Evolutionary conservation across 768 basidiomycete genomes (phyloP).

Genomic region (Crucibulum laeve): DNA sequence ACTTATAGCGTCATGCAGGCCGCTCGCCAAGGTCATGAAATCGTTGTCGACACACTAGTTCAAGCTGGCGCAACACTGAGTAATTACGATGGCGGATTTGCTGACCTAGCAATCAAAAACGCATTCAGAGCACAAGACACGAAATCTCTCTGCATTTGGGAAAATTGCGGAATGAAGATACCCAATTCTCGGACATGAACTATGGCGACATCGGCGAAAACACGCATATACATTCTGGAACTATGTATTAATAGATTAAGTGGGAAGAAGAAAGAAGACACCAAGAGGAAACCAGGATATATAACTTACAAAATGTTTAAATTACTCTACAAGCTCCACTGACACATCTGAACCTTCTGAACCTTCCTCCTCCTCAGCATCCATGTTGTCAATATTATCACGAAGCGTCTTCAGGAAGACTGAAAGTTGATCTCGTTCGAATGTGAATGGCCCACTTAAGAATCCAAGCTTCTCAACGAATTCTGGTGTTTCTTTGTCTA

Average conservation of each 20-base stretch:
- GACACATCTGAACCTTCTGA: slow-evolving; percentile 19
- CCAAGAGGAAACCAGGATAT: too few relatives aligned
- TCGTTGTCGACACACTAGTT: slow-evolving; percentile 58
- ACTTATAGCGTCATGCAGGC: slow-evolving; percentile 39
- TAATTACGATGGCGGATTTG: slow-evolving; percentile 63
- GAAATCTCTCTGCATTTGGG: slow-evolving; percentile 47
- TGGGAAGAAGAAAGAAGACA: too few relatives aligned
- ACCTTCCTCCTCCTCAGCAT: slow-evolving; percentile 23
- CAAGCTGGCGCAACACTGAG: slow-evolving; percentile 74
- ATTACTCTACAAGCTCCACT: slow-evolving; percentile 6
- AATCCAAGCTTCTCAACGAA: slow-evolving; percentile 61
- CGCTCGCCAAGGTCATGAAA: slow-evolving; percentile 64
- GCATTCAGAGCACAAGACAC: slow-evolving; percentile 37
- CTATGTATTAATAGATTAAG: too few relatives aligned
- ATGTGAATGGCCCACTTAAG: slow-evolving; percentile 62
- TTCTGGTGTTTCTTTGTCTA: slow-evolving; percentile 56
- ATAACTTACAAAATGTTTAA: not conserved
- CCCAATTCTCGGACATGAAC: not conserved
- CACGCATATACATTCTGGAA: too few relatives aligned
- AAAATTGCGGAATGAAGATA: slow-evolving; percentile 40
- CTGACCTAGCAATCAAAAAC: slow-evolving; percentile 36
- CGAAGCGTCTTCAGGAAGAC: slow-evolving; percentile 63
- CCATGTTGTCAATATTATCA: slow-evolving; percentile 40
- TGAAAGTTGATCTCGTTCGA: slow-evolving; percentile 59
- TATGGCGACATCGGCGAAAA: slow-evolving; percentile 1